Percentiles rank a stretch among this genome's conserved stretches.
These are phyloP conservation scores for Solanum verrucosum DNA, from an alignment of 257 asterid genomes.

Conservation along the genomic window DNA sequence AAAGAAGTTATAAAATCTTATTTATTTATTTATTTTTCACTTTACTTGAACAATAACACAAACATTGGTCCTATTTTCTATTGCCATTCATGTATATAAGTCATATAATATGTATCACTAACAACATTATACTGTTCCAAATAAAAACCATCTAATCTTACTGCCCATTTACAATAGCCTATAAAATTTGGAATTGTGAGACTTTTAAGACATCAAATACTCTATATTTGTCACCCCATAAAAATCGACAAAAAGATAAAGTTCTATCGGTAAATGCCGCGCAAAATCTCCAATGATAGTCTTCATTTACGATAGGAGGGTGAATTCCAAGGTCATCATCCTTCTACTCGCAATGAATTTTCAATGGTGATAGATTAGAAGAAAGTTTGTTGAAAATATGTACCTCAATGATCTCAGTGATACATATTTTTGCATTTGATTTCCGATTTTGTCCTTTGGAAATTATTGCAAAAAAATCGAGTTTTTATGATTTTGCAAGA, in stretches of 20 bases:
- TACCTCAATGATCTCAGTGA: background rate
- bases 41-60: background rate
- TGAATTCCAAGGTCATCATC: background rate
- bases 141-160: background rate
- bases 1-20: background rate
- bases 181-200: background rate
- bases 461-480: background rate
- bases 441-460: background rate
- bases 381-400: background rate
- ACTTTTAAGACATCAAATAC: background rate
- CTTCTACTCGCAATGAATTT: background rate
- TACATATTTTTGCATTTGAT: background rate
- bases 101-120: background rate
- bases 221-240: background rate
- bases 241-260: background rate
- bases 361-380: background rate
- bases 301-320: background rate
- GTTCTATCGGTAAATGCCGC: rapidly evolving
- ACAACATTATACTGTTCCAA: background rate
- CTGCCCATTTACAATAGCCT: background rate
- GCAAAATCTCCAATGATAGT: background rate
- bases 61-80: background rate
- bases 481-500: background rate
- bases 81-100: background rate
- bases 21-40: no score